Conservation (phyloP, 345 rosid species). For the Viola odorata region DNA sequence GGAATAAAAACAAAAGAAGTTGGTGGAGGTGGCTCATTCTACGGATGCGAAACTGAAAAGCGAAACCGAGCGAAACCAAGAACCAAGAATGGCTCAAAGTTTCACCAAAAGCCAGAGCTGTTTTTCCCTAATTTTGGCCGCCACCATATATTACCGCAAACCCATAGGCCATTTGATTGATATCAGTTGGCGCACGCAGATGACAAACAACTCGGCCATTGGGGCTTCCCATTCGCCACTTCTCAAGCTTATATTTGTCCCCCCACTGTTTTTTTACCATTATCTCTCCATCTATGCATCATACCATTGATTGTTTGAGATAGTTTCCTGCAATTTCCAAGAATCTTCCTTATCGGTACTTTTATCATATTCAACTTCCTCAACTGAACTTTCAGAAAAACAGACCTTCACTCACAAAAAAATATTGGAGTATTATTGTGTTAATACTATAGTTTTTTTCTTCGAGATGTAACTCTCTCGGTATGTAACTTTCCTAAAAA, state of each 20-base stretch:
- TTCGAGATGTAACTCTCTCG: too few relatives aligned
- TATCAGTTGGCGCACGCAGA: background rate
- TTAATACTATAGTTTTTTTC: too few relatives aligned
- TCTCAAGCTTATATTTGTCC: slow-evolving; percentile 27
- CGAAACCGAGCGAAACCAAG: slow-evolving; percentile 1
- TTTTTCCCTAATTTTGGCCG: slow-evolving; percentile 28
- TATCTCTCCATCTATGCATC: background rate
- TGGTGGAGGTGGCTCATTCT: too few relatives aligned
- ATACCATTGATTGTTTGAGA: background rate
- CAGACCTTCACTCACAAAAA: background rate
- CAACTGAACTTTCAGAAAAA: background rate
- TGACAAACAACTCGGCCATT: slow-evolving; percentile 23
- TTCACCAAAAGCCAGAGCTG: slow-evolving; percentile 37
- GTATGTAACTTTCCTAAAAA: too few relatives aligned
- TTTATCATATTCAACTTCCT: background rate
- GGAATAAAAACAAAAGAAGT: too few relatives aligned
- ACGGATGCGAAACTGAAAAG: too few relatives aligned
- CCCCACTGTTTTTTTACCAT: slow-evolving; percentile 11
- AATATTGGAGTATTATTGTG: too few relatives aligned
- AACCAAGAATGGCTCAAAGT: slow-evolving; percentile 39
- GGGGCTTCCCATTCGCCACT: slow-evolving; percentile 61
- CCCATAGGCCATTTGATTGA: background rate
- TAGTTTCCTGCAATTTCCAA: slow-evolving; percentile 8
- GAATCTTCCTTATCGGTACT: slow-evolving; percentile 18
- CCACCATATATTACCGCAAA: slow-evolving; percentile 19